Evolutionary conservation across 2,329 filamentous ascomycete species (phyloP).

Genomic region (Nemania serpens): DNA sequence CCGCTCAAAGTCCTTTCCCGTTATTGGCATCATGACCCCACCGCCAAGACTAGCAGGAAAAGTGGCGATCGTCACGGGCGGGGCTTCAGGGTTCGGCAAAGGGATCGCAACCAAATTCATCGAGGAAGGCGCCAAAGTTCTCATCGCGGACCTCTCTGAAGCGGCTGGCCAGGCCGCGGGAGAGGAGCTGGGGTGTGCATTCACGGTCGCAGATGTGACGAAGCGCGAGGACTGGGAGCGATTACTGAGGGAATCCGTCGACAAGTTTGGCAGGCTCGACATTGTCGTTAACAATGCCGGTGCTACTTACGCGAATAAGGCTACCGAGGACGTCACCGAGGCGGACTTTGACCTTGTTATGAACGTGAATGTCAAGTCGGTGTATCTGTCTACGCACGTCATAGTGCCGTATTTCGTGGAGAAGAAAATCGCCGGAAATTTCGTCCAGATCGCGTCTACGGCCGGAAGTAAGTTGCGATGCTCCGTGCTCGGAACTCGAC

Average conservation of each 20-base stretch:
- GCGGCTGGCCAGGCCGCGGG: conserved; percentile 56
- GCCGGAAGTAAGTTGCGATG: conserved; percentile 48
- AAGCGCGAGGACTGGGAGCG: conserved; percentile 57
- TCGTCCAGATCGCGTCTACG: conserved; percentile 70
- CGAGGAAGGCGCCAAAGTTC: conserved; percentile 62
- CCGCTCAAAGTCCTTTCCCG: background rate
- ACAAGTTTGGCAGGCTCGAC: conserved; percentile 57
- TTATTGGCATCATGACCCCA: conserved; percentile 22
- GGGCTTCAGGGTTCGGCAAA: conserved; percentile 66
- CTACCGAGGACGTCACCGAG: conserved; percentile 66
- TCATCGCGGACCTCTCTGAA: conserved; percentile 65
- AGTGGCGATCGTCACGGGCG: conserved; percentile 55
- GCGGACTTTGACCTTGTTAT: conserved; percentile 70
- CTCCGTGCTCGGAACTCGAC: too few relatives aligned
- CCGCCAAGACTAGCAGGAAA: conserved; percentile 46
- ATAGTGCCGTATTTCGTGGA: conserved; percentile 65
- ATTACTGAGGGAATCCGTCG: conserved; percentile 51
- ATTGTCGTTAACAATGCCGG: conserved; percentile 67
- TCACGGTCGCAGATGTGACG: conserved; percentile 55
- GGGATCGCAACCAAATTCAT: conserved; percentile 64
- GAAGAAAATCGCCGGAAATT: conserved; percentile 57
- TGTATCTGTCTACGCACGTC: conserved; percentile 64
- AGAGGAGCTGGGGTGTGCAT: conserved; percentile 49
- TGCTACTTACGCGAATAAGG: conserved; percentile 63
- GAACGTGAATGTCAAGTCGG: conserved; percentile 70